Evolutionary conservation across 2,329 filamentous ascomycete species (phyloP).

Genomic region (Zymoseptoria brevis): DNA sequence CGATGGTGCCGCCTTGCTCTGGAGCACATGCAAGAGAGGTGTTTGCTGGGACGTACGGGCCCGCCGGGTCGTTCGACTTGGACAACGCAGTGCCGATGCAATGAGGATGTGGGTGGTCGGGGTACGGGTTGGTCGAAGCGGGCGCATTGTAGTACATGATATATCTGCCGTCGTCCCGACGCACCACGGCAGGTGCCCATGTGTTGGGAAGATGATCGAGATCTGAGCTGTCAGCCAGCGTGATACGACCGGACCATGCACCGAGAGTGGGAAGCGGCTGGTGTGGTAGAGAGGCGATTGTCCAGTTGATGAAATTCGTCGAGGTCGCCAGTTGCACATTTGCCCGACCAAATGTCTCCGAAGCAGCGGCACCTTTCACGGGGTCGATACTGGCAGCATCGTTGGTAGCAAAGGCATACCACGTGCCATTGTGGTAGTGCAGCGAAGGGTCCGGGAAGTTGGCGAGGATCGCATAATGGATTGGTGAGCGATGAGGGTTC

Average conservation of each 20-base stretch:
- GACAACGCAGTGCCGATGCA: conserved; percentile 31
- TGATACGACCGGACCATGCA: conserved; percentile 2
- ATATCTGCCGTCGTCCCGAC: conserved; percentile 24
- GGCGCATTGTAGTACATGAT: conserved; percentile 30
- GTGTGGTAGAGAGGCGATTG: conserved; percentile 14
- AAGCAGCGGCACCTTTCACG: conserved; percentile 8
- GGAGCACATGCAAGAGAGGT: conserved; percentile 23
- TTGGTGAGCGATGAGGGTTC: conserved; percentile 8
- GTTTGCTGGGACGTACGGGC: conserved; percentile 24
- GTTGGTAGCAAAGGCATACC: conserved; percentile 34
- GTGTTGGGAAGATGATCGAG: conserved; percentile 1
- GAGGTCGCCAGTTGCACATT: conserved; percentile 35
- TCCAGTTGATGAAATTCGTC: conserved; percentile 30
- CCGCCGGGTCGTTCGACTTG: conserved; percentile 14
- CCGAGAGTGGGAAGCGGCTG: conserved; percentile 14
- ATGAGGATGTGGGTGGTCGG: conserved; percentile 21
- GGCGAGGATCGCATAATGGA: conserved; percentile 19
- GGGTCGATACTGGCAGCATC: conserved; percentile 26
- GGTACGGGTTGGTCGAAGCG: conserved; percentile 2
- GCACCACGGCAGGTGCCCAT: conserved; percentile 28
- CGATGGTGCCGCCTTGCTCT: conserved; percentile 28
- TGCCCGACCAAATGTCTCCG: conserved; percentile 15
- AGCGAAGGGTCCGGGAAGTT: conserved; percentile 36
- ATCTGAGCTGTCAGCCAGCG: background rate
- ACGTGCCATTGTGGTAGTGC: conserved; percentile 25